These are phyloP conservation scores for Blepharisma undulans DNA, from an alignment of 169 alveolate genomes.

Conservation along the genomic window DNA sequence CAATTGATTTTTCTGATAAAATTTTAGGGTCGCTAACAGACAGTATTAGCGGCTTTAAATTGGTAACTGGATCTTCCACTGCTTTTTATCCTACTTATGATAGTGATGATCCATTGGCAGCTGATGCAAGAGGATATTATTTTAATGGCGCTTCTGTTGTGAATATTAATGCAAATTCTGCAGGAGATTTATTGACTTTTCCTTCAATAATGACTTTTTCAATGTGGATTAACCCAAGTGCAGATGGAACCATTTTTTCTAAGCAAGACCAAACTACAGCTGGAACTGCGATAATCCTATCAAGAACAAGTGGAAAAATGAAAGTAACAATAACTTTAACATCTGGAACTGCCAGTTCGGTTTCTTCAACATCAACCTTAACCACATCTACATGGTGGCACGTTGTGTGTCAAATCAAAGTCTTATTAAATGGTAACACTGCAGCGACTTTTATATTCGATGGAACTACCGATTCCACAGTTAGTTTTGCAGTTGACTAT, in stretches of 20 bases:
- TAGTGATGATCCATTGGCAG: slow-evolving; percentile 13
- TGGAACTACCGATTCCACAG: neutral
- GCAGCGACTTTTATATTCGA: neutral
- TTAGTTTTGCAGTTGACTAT: neutral
- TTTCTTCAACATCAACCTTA: neutral
- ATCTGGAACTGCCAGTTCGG: neutral
- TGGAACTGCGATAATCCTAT: neutral
- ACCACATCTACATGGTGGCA: neutral
- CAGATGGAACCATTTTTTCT: slow-evolving; percentile 4
- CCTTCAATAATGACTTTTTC: neutral
- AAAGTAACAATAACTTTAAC: neutral
- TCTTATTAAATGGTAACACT: neutral
- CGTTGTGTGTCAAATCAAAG: neutral
- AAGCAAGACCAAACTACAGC: neutral
- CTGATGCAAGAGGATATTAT: slow-evolving; percentile 18
- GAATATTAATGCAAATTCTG: neutral
- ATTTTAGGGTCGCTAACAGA: slow-evolving; percentile 2
- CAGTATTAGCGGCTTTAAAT: neutral
- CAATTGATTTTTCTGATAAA: neutral
- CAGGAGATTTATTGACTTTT: neutral
- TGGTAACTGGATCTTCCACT: neutral
- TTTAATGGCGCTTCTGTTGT: slow-evolving; percentile 10
- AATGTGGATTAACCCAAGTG: neutral
- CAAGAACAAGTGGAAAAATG: neutral
- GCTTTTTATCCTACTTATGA: slow-evolving; percentile 21